Percentiles rank a stretch among this genome's conserved stretches.
These are phyloP conservation scores for Phoma herbarum DNA, from an alignment of 2,329 filamentous ascomycete genomes.

Conservation along the genomic window DNA sequence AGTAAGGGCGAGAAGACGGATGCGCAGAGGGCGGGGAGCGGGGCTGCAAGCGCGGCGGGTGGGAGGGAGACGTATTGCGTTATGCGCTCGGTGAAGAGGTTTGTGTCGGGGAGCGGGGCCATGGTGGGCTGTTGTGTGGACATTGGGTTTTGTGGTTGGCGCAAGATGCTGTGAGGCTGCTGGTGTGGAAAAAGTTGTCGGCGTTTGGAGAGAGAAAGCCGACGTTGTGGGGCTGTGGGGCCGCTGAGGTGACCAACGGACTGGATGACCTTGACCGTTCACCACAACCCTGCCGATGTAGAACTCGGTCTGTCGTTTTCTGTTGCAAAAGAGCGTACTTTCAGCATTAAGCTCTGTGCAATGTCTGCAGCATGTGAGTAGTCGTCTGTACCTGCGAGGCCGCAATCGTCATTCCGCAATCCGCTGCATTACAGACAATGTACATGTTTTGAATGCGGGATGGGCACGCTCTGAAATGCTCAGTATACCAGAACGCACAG, in stretches of 20 bases:
- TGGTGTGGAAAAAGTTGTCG: constrained; percentile 2
- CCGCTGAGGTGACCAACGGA: not conserved
- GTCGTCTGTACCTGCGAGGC: too few species aligned
- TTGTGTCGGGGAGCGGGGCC: constrained; percentile 34
- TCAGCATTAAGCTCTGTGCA: too few species aligned
- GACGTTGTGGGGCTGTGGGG: constrained; percentile 2
- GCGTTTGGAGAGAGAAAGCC: not conserved
- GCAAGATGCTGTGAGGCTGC: not conserved
- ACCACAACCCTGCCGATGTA: not conserved
- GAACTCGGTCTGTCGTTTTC: not conserved
- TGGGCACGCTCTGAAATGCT: too few species aligned
- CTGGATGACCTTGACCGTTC: not conserved
- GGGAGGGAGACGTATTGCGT: constrained; percentile 82
- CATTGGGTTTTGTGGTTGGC: not conserved
- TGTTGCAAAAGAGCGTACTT: not conserved
- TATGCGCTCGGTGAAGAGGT: constrained; percentile 80
- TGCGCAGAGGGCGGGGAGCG: constrained; percentile 74
- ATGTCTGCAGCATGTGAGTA: too few species aligned
- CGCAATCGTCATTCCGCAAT: too few species aligned
- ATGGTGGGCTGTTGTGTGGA: constrained; percentile 26
- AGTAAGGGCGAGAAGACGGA: constrained; percentile 79
- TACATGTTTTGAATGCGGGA: too few species aligned
- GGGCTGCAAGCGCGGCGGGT: constrained; percentile 73
- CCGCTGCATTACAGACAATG: too few species aligned
- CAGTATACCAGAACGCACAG: too few species aligned